Evolutionary conservation across 2,329 filamentous ascomycete genomes (phyloP), one percentile per base, ranked within the genome.

Genomic region (Ophiognomonia clavigignenti-juglandacearum): DNA sequence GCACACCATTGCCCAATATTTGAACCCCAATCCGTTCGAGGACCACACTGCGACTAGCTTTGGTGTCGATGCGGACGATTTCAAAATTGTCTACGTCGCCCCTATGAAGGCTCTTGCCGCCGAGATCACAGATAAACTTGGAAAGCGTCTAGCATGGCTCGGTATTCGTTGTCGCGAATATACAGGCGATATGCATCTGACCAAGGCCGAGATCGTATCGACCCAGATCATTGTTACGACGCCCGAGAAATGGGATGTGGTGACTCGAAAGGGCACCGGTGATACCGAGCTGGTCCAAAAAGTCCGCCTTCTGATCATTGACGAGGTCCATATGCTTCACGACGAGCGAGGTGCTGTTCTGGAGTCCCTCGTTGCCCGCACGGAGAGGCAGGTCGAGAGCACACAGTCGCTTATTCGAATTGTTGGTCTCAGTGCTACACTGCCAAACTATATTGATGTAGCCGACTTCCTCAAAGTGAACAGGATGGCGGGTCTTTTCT

Each of bases 251-350:
- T 98, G 95, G 95, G 93, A 98, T 64, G 93, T 98, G 1, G 88
- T 98, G 5, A 98, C 93, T 3, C 80, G 93, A 52, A 98, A 97
- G 67, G 95, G 92, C 47, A 97, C 91, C 1, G 93, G 95, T 14
- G 93, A 98, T 62, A 97, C 93, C 0, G 93, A 97, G 62, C 78
- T 98, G 3, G 95, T 98, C 13, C 93, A 98, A 59, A 98, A 98
- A 64, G 93, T 98, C 20, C 83, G 92, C 10, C 74, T 98, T 2
- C 77, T 98, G 51, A 97, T 98, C 59, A 97, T 98, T 53, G 93
- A 98, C 65, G 93, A 98, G 69, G 93, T 98, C 1, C 93, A 98
- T 62, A 98, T 98, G 95, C 83, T 98, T 58, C 95, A 98, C 60
- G 93, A 98, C 63, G 93, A 97, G 65, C 83, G 93, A 63, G 93